These are phyloP conservation scores for Bonia amplexicaulis DNA, from an alignment of 176 grass and related monocot species.

Conservation along the genomic window DNA sequence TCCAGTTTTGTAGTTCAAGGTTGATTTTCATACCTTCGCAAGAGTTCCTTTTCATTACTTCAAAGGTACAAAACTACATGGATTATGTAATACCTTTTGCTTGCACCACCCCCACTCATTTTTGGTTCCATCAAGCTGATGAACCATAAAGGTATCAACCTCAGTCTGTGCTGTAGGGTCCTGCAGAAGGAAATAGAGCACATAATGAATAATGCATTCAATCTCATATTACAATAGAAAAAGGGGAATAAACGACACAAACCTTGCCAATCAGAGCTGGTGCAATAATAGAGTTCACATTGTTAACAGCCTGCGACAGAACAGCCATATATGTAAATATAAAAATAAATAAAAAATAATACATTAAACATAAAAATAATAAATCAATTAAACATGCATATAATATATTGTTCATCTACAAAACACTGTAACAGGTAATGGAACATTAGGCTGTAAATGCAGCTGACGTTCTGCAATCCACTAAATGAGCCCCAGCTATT, in stretches of 20 bases:
- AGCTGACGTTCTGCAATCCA: neutral
- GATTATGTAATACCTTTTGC: constrained; percentile 55
- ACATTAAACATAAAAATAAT: neutral
- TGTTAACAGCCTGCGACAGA: constrained; percentile 53
- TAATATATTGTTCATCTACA: neutral
- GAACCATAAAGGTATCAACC: constrained; percentile 93
- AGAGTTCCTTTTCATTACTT: neutral
- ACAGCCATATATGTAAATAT: neutral
- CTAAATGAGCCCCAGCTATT: neutral
- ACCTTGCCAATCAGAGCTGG: constrained; percentile 80
- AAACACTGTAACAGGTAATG: neutral
- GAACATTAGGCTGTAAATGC: neutral
- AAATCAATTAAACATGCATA: neutral
- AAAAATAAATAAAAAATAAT: neutral
- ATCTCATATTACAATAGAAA: neutral
- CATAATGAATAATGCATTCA: neutral
- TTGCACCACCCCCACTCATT: constrained; percentile 99
- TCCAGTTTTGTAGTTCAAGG: too few relatives aligned
- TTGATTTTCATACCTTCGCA: too few relatives aligned
- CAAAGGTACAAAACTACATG: neutral
- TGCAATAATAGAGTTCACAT: constrained; percentile 76
- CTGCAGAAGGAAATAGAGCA: constrained; percentile 33
- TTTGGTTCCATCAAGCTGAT: constrained; percentile 86
- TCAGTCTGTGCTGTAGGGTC: constrained; percentile 65
- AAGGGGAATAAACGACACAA: neutral